Conservation (phyloP, 1,139 yeast species). For the Diutina rugosa region DNA sequence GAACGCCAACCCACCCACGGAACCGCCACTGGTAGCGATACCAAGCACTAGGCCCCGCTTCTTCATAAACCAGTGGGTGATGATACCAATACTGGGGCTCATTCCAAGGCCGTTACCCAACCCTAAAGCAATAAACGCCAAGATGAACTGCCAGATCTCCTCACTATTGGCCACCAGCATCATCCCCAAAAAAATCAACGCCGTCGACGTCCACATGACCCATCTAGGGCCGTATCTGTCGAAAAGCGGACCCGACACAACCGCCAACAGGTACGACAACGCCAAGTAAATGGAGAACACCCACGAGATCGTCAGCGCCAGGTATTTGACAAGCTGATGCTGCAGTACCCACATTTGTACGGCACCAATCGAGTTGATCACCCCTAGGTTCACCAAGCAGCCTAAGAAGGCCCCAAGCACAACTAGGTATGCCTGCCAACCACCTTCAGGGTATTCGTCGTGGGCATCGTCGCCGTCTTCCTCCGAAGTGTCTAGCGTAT, state of each 20-base stretch:
- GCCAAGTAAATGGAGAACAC: conserved; percentile 8
- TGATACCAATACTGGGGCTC: conserved; percentile 42
- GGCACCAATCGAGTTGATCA: conserved; percentile 46
- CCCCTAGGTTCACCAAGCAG: conserved; percentile 45
- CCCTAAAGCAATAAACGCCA: conserved; percentile 46
- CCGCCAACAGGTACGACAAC: conserved; percentile 5
- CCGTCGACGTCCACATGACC: conserved; percentile 31
- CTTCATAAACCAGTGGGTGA: conserved; percentile 44
- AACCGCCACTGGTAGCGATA: conserved; percentile 49
- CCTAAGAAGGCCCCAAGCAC: conserved; percentile 53
- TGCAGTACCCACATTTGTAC: conserved; percentile 43
- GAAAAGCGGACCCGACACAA: conserved; percentile 19
- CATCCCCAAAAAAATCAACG: conserved; percentile 31
- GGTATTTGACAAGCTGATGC: conserved; percentile 26
- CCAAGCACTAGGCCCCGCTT: conserved; percentile 45
- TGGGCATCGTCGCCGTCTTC: background rate
- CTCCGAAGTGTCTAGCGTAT: background rate
- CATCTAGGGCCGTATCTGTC: conserved; percentile 36
- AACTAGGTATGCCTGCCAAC: conserved; percentile 40
- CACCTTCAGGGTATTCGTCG: conserved; percentile 48
- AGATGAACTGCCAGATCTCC: conserved; percentile 15
- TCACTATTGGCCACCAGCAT: conserved; percentile 37
- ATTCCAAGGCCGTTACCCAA: conserved; percentile 43
- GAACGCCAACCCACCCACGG: conserved; percentile 48
- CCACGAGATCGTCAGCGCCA: conserved; percentile 17